phyloP scores from a whole-genome alignment of 441 rosid genomes.

The Dalechampia spathulata region DNA sequence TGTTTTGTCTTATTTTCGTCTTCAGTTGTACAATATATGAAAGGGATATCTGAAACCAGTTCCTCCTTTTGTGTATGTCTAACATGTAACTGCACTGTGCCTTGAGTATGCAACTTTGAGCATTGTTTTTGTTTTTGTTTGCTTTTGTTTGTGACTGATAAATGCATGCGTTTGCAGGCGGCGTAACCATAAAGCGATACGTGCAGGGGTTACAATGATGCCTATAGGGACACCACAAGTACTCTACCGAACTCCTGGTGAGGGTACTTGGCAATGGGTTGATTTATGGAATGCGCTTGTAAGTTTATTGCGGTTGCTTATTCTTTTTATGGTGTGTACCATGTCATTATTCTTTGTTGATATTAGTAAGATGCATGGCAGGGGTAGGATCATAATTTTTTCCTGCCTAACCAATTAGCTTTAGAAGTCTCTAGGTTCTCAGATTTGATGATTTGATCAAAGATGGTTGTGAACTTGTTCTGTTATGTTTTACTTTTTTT shows the following conservation, averaged over 20 bases:
- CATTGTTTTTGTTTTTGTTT: too few species aligned
- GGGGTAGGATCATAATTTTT: too few species aligned
- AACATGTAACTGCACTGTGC: neutral
- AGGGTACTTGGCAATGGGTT: constrained; percentile 87
- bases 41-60: neutral
- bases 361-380: too few species aligned
- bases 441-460: too few species aligned
- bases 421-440: too few species aligned
- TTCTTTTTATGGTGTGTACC: too few species aligned
- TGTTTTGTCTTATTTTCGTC: neutral
- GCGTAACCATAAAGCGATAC: constrained; percentile 31
- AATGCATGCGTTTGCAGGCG: constrained; percentile 37
- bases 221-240: constrained; percentile 79
- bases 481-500: too few species aligned
- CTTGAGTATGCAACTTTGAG: too few species aligned
- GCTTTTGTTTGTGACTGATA: neutral
- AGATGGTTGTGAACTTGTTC: too few species aligned
- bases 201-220: constrained; percentile 62
- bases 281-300: constrained; percentile 88
- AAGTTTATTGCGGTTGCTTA: constrained; percentile 22
- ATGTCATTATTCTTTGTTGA: too few species aligned
- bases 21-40: neutral
- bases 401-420: too few species aligned
- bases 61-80: neutral
- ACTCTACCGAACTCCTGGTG: constrained; percentile 65